phyloP scores from a whole-genome alignment of 345 rosid genomes.

The Eucalyptus paniculata region DNA sequence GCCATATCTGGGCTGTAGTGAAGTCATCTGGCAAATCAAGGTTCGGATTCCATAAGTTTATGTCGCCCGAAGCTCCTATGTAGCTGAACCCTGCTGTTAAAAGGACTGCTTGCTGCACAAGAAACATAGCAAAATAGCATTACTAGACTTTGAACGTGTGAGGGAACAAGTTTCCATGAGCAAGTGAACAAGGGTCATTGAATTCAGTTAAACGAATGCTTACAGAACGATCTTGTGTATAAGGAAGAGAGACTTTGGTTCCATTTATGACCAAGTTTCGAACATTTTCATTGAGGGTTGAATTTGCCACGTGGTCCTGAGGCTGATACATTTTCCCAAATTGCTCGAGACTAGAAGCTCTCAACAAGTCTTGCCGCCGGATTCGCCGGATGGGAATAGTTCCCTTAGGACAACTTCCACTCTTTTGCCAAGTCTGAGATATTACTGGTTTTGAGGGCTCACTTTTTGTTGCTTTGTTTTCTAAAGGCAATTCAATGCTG shows the following conservation, averaged over 20 bases:
- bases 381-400: constrained; percentile 43
- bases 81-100: constrained; percentile 16
- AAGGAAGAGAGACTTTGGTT: neutral
- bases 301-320: neutral
- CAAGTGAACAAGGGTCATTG: neutral
- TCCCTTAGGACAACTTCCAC: constrained; percentile 33
- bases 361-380: constrained; percentile 16
- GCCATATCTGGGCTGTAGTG: constrained; percentile 37
- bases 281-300: neutral
- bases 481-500: neutral
- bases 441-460: neutral
- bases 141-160: neutral
- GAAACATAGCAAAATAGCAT: neutral
- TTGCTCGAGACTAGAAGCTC: constrained; percentile 11
- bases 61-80: constrained; percentile 21
- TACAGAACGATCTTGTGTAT: constrained; percentile 14
- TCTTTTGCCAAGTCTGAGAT: constrained; percentile 33
- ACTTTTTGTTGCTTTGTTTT: neutral
- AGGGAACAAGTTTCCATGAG: neutral
- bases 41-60: constrained; percentile 43
- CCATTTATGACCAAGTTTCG: neutral
- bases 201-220: neutral
- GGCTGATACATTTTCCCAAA: constrained; percentile 16
- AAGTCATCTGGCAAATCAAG: constrained; percentile 9
- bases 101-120: constrained; percentile 6